These are phyloP conservation scores for Oryza meyeriana DNA, from an alignment of 176 grass and related monocot species.

Conservation along the genomic window DNA sequence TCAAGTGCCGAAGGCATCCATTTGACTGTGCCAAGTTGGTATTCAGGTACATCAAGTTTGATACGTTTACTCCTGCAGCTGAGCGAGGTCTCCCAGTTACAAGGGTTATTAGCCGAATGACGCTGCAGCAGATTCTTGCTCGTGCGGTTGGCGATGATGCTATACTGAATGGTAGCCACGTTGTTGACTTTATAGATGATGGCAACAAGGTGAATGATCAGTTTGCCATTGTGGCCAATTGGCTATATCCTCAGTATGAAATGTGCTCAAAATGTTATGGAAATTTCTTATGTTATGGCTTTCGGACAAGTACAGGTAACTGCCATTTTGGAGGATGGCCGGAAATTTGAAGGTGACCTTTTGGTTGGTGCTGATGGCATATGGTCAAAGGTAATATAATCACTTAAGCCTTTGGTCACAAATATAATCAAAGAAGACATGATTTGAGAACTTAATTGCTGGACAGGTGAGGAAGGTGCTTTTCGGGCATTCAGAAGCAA, in stretches of 20 bases:
- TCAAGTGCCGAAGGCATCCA: constrained; percentile 22
- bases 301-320: constrained; percentile 56
- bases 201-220: constrained; percentile 69
- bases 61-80: constrained; percentile 88
- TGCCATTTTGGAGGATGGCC: constrained; percentile 79
- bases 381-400: constrained; percentile 84
- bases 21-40: constrained; percentile 50
- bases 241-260: neutral
- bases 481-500: constrained; percentile 65
- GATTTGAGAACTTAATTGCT: constrained; percentile 20
- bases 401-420: constrained; percentile 4
- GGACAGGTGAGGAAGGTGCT: constrained; percentile 81
- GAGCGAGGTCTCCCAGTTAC: constrained; percentile 92
- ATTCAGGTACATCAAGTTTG: constrained; percentile 98
- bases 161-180: constrained; percentile 80
- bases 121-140: constrained; percentile 88
- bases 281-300: neutral
- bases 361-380: constrained; percentile 98
- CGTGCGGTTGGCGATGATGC: constrained; percentile 63
- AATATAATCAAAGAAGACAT: constrained; percentile 14
- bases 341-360: constrained; percentile 87
- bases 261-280: neutral
- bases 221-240: neutral
- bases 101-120: constrained; percentile 98
- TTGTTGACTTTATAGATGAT: constrained; percentile 78